These are phyloP conservation scores for Candida pseudoglaebosa DNA, from an alignment of 805 yeast genomes.

Conservation along the genomic window DNA sequence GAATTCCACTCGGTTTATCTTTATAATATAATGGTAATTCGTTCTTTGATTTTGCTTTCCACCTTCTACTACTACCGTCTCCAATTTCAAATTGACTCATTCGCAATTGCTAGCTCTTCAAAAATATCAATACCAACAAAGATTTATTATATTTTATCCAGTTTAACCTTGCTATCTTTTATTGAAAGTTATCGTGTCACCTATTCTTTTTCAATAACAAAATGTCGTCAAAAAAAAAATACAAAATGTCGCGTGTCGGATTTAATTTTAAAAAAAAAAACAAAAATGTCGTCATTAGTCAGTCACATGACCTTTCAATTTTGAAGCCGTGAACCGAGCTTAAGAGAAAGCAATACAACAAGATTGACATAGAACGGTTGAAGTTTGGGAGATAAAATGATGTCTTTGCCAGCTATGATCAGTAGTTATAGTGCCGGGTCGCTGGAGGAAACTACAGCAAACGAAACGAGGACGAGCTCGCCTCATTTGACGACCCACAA, in stretches of 20 bases:
- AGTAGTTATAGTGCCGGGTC: background rate
- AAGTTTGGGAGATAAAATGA: background rate
- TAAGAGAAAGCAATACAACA: background rate
- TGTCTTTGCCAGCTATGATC: background rate
- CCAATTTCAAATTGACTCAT: constrained; percentile 1
- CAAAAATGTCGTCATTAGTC: too few relatives aligned
- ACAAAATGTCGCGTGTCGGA: background rate
- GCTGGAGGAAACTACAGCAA: background rate
- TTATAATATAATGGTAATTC: constrained; percentile 32
- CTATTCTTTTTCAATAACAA: too few relatives aligned
- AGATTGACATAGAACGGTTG: background rate
- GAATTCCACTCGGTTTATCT: constrained; percentile 24
- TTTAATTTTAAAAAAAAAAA: too few relatives aligned
- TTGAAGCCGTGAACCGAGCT: background rate
- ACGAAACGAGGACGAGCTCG: background rate
- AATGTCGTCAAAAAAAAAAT: too few relatives aligned
- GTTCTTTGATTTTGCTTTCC: constrained; percentile 5
- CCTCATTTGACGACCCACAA: background rate
- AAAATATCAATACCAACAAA: too few relatives aligned
- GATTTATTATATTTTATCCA: too few relatives aligned
- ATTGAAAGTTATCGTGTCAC: too few relatives aligned
- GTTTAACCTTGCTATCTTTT: background rate
- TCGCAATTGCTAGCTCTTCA: background rate
- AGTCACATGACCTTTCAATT: background rate
- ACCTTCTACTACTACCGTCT: background rate